Evolutionary conservation across 1,139 yeast species (phyloP), one percentile per base, ranked within the genome.

Genomic region (Pichia sp.): DNA sequence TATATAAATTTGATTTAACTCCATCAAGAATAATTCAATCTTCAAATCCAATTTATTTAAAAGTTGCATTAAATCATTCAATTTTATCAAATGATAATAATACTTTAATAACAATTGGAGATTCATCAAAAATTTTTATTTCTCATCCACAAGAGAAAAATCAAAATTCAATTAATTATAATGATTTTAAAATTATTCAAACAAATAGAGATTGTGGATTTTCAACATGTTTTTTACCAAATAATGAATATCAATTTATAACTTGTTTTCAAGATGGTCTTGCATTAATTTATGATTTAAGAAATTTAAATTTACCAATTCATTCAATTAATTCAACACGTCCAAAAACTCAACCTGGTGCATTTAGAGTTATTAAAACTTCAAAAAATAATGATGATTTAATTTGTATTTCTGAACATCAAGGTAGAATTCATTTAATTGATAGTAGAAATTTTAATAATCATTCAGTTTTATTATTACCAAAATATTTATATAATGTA

Each of bases 201-300:
- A 82, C 90, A 0, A 66, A 71, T 9, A 83, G 85, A 48, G 95
- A 86, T 56, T 78, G 84, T 47, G 97, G 96, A 4, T 87, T 89
- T 62, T 88, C 95, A 3, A 79, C 87, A 1, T 78, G 85, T n/a
- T 88, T 82, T 66, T 82, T 84, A 55, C 75, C 83, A 26, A 79
- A 84, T 45, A 95, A 92, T 26, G 18, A 18, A 18, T 59, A 75
- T 51, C 74, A 81, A 57, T 85, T 89, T 65, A 83, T 95, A 2
- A 79, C 87, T 0, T 82, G 90, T 29, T 88, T 87, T 63, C 96
- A 89, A 66, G 89, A 86, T 61, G 97, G 97, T 7, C 70, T 79
- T 34, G 83, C 94, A 54, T 70, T 82, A 53, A 67, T 89, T 27
- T 89, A 82, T 63, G 97, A 89, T 64, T 65, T 86, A 27, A 70